Evolutionary conservation across 106 monocot genomes (phyloP).

Genomic region (Amphibolis antarctica): DNA sequence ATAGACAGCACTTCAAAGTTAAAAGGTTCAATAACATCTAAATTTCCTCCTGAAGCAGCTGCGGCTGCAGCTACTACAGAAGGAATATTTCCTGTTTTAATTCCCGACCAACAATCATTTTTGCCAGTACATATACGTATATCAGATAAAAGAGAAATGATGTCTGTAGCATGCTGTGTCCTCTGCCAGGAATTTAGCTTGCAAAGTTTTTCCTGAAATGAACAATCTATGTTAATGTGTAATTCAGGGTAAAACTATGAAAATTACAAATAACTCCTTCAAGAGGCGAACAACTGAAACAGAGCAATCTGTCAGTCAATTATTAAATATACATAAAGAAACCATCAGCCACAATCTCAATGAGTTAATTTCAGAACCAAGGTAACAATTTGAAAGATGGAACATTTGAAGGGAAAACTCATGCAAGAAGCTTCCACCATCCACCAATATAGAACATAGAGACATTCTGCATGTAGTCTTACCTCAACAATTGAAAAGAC

Average conservation of each 20-base stretch:
- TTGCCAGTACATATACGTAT: slow-evolving; percentile 74
- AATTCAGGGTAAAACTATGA: neutral
- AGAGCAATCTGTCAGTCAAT: no score
- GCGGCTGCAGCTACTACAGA: slow-evolving; percentile 81
- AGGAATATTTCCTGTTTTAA: slow-evolving; percentile 85
- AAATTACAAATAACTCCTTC: neutral
- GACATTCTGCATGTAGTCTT: no score
- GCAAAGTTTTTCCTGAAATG: slow-evolving; percentile 71
- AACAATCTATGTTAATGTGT: neutral
- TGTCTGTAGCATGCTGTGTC: slow-evolving; percentile 75
- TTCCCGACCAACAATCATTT: slow-evolving; percentile 86
- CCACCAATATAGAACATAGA: no score
- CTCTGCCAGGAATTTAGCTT: slow-evolving; percentile 78
- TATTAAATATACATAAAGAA: no score
- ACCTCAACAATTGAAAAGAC: no score
- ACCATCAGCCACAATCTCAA: no score
- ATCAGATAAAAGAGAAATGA: slow-evolving; percentile 90
- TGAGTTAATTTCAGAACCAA: no score
- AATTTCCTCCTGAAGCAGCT: slow-evolving; percentile 87
- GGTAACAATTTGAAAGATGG: no score
- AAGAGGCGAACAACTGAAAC: no score
- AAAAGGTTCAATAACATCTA: slow-evolving; percentile 54
- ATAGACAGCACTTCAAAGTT: slow-evolving; percentile 84
- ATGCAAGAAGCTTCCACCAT: no score
- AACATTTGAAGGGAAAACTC: no score